These are phyloP conservation scores for Saccharomycopsis lassenensis DNA, from an alignment of 805 yeast species.

Conservation along the genomic window DNA sequence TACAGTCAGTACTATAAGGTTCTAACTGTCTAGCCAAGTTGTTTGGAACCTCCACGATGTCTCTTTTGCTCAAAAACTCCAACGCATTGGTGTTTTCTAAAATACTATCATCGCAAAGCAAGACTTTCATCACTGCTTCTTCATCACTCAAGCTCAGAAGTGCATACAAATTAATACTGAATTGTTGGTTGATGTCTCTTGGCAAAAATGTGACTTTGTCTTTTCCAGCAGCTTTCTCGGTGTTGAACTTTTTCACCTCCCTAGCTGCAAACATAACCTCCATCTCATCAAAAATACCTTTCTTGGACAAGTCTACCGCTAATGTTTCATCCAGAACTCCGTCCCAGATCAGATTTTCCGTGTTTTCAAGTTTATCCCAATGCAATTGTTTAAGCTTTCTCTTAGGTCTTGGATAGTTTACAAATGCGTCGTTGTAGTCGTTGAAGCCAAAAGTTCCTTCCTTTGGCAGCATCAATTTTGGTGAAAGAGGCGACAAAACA, in stretches of 20 bases:
- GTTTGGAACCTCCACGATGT: conserved; percentile 64
- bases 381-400: conserved; percentile 85
- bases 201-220: conserved; percentile 61
- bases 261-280: conserved; percentile 84
- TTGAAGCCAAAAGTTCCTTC: conserved; percentile 19
- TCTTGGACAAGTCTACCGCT: conserved; percentile 53
- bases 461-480: conserved; percentile 22
- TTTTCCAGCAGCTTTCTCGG: conserved; percentile 35
- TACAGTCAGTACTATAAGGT: conserved; percentile 74
- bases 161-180: conserved; percentile 85
- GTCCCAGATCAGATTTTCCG: conserved; percentile 82
- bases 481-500: conserved; percentile 19
- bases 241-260: conserved; percentile 42
- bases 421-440: conserved; percentile 27
- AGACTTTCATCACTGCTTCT: conserved; percentile 56
- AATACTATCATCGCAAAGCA: conserved; percentile 67
- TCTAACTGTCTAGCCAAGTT: conserved; percentile 59
- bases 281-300: conserved; percentile 75
- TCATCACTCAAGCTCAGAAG: conserved; percentile 52
- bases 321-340: conserved; percentile 44
- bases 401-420: conserved; percentile 54
- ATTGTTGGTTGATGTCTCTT: conserved; percentile 84
- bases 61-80: conserved; percentile 74
- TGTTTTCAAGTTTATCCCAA: conserved; percentile 87
- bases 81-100: conserved; percentile 60